Percentiles rank a stretch among this genome's conserved stretches.
phyloP scores from a whole-genome alignment of 1,284 basidiomycete genomes.

The Sanghuangporus sanghuang region DNA sequence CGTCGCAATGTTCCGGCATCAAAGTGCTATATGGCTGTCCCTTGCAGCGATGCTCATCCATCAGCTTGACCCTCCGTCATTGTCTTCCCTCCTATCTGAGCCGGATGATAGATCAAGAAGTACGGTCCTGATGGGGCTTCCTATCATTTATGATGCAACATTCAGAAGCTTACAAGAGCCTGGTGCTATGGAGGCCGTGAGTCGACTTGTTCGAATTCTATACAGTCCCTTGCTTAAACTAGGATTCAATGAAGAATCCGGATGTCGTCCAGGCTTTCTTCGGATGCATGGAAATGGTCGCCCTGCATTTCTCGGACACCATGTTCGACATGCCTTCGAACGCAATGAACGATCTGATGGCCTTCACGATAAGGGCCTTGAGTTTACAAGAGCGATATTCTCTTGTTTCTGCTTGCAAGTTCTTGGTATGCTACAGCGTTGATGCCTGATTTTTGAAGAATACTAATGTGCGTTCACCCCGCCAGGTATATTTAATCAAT shows the following conservation, averaged over 20 bases:
- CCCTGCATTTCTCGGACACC: slow-evolving; percentile 65
- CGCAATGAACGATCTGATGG: slow-evolving; percentile 65
- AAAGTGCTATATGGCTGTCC: slow-evolving; percentile 81
- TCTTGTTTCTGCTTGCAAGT: slow-evolving; percentile 74
- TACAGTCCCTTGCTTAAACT: not conserved
- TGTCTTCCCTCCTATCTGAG: slow-evolving; percentile 36
- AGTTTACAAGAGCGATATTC: slow-evolving; percentile 84
- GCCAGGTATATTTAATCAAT: slow-evolving; percentile 56
- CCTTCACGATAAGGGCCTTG: slow-evolving; percentile 66
- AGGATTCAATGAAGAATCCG: slow-evolving; percentile 52
- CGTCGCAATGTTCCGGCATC: slow-evolving; percentile 62
- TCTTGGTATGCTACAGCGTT: slow-evolving; percentile 54
- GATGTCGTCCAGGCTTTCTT: slow-evolving; percentile 89
- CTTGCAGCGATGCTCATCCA: slow-evolving; percentile 73
- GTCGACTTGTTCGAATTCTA: slow-evolving; percentile 22
- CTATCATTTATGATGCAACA: slow-evolving; percentile 57
- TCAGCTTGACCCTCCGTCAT: slow-evolving; percentile 71
- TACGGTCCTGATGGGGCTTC: slow-evolving; percentile 51
- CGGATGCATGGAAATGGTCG: slow-evolving; percentile 69
- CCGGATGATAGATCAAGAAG: slow-evolving; percentile 37
- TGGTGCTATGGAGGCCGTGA: slow-evolving; percentile 67
- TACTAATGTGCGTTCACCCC: slow-evolving; percentile 3
- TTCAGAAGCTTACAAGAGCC: slow-evolving; percentile 49
- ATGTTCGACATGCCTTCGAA: slow-evolving; percentile 67
- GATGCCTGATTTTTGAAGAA: not conserved